Conservation (phyloP, 140 eudicot genomes). For the Oenanthe javanica region DNA sequence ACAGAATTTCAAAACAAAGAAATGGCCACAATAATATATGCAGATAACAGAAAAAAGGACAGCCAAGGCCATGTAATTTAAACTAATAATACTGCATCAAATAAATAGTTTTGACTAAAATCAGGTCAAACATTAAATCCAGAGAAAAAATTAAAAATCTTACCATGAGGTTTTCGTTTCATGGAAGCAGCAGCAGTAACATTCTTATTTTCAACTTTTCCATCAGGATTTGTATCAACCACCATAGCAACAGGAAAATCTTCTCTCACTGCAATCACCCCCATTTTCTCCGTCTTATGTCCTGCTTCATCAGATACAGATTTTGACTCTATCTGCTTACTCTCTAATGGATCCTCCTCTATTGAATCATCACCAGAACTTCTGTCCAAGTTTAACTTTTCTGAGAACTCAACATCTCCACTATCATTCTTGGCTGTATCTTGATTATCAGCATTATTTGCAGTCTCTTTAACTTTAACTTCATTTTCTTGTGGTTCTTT, state of each 20-base stretch:
- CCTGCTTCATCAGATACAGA: conserved; percentile 28
- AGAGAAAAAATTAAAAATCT: background rate
- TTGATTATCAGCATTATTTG: conserved; percentile 22
- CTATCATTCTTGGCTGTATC: conserved; percentile 40
- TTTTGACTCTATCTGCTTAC: conserved; percentile 56
- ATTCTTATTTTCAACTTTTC: conserved; percentile 27
- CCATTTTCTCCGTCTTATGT: conserved; percentile 29
- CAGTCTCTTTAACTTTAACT: conserved; percentile 32
- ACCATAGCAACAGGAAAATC: conserved; percentile 35
- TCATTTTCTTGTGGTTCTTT: conserved; percentile 37
- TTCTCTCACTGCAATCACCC: conserved; percentile 29
- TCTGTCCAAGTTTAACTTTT: conserved; percentile 59
- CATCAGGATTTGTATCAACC: conserved; percentile 30
- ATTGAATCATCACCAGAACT: conserved; percentile 80
- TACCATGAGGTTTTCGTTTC: conserved; percentile 70
- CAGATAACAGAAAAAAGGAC: background rate
- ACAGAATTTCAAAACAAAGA: background rate
- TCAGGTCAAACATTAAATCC: background rate
- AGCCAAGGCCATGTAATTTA: background rate
- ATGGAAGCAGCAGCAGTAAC: conserved; percentile 19
- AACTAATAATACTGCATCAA: background rate
- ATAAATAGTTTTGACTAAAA: background rate
- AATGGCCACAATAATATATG: background rate
- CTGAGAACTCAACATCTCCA: conserved; percentile 53
- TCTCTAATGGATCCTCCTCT: conserved; percentile 66